These are phyloP conservation scores for Ophiostoma triangulosporum DNA, from an alignment of 2,329 filamentous ascomycete genomes.

Conservation along the genomic window DNA sequence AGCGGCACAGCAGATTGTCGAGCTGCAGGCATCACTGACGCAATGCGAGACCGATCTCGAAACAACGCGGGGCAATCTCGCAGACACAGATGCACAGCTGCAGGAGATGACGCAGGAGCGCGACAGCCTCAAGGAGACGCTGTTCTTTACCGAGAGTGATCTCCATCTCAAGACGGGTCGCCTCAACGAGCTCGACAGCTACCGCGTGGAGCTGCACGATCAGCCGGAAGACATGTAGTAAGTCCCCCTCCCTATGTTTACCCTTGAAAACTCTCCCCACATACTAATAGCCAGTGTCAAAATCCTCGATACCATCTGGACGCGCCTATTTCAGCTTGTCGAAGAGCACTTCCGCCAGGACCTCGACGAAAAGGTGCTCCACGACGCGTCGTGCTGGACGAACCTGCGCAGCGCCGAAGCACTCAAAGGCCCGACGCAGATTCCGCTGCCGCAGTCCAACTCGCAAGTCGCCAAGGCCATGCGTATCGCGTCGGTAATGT, in stretches of 20 bases:
- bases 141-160: conserved; percentile 15
- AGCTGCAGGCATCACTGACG: conserved; percentile 15
- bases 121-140: conserved; percentile 11
- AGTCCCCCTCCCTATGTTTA: not conserved
- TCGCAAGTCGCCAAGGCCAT: conserved; percentile 23
- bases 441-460: conserved; percentile 24
- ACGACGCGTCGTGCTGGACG: conserved; percentile 22
- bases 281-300: conserved; percentile 15
- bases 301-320: conserved; percentile 24
- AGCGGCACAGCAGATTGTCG: conserved; percentile 13
- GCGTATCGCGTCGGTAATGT: conserved; percentile 23
- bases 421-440: conserved; percentile 21
- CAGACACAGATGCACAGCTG: conserved; percentile 16
- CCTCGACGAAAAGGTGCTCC: conserved; percentile 19
- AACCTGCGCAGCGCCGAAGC: conserved; percentile 21
- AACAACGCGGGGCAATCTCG: conserved; percentile 14
- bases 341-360: conserved; percentile 21
- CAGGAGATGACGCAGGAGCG: conserved; percentile 13
- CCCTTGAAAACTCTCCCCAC: not conserved
- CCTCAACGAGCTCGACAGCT: conserved; percentile 19
- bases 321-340: conserved; percentile 20
- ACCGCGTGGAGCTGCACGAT: conserved; percentile 17
- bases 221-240: conserved; percentile 20
- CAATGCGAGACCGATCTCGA: conserved; percentile 15
- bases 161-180: conserved; percentile 15